These are phyloP conservation scores for Epithele typhae DNA, from an alignment of 768 basidiomycete species.

Conservation along the genomic window DNA sequence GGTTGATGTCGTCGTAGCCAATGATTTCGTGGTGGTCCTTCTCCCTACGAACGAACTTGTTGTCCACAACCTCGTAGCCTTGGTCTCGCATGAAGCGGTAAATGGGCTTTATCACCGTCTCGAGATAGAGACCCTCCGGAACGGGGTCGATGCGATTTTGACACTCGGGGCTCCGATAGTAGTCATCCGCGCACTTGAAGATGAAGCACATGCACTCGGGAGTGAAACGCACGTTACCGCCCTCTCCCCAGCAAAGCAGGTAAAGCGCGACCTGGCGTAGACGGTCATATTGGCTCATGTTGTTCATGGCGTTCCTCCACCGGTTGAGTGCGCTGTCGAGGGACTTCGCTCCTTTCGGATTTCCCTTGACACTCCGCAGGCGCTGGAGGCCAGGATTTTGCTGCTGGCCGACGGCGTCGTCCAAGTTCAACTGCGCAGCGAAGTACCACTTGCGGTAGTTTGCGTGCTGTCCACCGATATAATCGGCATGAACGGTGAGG, in stretches of 20 bases:
- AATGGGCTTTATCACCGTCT: slow-evolving; percentile 87
- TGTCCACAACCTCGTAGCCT: slow-evolving; percentile 93
- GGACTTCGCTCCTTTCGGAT: slow-evolving; percentile 64
- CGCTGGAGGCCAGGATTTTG: slow-evolving; percentile 93
- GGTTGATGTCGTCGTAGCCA: slow-evolving; percentile 99
- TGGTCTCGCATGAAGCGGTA: slow-evolving; percentile 97
- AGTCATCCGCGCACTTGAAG: slow-evolving; percentile 99
- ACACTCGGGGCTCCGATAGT: slow-evolving; percentile 97
- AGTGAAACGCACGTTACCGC: slow-evolving; percentile 93
- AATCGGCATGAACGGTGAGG: slow-evolving; percentile 95
- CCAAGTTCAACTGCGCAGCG: slow-evolving; percentile 97
- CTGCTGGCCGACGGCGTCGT: slow-evolving; percentile 94
- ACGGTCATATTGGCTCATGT: slow-evolving; percentile 98
- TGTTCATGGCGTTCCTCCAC: slow-evolving; percentile 98
- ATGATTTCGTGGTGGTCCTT: slow-evolving; percentile 94
- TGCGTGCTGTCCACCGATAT: slow-evolving; percentile 97
- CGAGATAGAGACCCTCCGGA: slow-evolving; percentile 90
- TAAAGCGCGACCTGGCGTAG: slow-evolving; percentile 95
- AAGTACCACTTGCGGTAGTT: slow-evolving; percentile 99
- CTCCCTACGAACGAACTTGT: slow-evolving; percentile 91
- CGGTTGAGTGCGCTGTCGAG: slow-evolving; percentile 91
- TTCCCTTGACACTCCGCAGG: slow-evolving; percentile 75
- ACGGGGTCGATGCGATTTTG: slow-evolving; percentile 92
- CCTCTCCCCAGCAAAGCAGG: slow-evolving; percentile 98
- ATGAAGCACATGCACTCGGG: slow-evolving; percentile 98